Evolutionary conservation across 306 rosid species (phyloP), one percentile per base, ranked within the genome.

Genomic region (Acacia acuminata): DNA sequence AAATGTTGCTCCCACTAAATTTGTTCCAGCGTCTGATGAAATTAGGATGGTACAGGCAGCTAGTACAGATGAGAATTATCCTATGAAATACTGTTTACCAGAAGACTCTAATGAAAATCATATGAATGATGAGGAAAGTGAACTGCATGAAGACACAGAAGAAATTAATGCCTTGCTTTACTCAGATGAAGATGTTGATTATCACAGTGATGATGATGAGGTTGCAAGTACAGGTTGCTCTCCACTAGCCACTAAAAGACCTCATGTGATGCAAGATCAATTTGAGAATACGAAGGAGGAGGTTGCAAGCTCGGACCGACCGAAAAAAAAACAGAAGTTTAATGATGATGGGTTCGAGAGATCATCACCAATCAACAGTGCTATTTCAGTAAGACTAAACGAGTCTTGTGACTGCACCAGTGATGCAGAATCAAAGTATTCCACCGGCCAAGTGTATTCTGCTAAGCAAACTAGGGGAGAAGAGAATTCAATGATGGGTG

Each of bases 101-200:
- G 80, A 85, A 63, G 88, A 81, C 73, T 81, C 86, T 15, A 84
- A 73, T 82, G 85, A 88, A 65, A 91, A 92, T 81, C 85, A 77
- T 32, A 43, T 85, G 13, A 67, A 56, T 50, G 77, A 51, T 56
- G 90, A 87, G 51, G 91, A 83, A 85, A 92, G 92, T 83, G 98
- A 90, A 85, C 87, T 94, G 94, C 98, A 87, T 79, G 98, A 94
- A 86, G 90, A 94, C 87, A 92, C 97, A 1, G 95, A 90, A 83
- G 98, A 94, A 84, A 90, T 94, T 81, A 89, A 94, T 82, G 98
- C 98, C 6, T 85, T 94, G 84, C 97, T 94, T 75, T 85, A 85
- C 86, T 94, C 98, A 44, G 98, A 94, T 71, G 87, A 88, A 36
- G 86, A 61, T 55, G 82, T 32, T 14, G 85, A 80, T n/a, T 55